Evolutionary conservation across 2,329 filamentous ascomycete species (phyloP).

Genomic region (Canariomyces notabilis): DNA sequence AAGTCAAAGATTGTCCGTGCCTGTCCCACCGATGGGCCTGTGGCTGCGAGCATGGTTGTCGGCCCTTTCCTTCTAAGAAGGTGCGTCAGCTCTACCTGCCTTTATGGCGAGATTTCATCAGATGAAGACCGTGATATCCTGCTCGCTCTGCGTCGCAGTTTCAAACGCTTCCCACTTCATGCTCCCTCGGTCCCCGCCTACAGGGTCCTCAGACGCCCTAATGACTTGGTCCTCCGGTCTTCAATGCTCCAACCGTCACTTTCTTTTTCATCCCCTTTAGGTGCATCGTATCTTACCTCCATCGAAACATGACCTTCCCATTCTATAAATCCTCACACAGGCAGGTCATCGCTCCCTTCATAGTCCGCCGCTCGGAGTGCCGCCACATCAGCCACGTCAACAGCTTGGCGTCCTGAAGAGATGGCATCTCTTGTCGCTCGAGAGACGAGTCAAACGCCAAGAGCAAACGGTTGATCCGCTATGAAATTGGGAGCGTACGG

Average conservation of each 20-base stretch:
- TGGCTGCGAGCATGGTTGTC: too few species aligned
- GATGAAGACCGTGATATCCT: neutral
- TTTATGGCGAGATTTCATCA: too few species aligned
- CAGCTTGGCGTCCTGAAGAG: too few species aligned
- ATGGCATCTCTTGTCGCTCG: constrained; percentile 6
- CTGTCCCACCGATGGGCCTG: too few species aligned
- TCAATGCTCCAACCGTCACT: constrained; percentile 10
- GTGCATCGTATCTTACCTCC: constrained; percentile 12
- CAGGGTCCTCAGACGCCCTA: constrained; percentile 7
- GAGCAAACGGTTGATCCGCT: too few species aligned
- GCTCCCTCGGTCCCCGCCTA: constrained; percentile 2
- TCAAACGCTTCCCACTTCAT: constrained; percentile 13
- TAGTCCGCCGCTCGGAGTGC: neutral
- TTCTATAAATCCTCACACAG: constrained; percentile 4
- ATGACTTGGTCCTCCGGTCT: constrained; percentile 4
- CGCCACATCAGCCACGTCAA: too few species aligned
- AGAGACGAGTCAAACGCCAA: too few species aligned
- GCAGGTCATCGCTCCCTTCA: constrained; percentile 5
- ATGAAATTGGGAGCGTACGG: too few species aligned
- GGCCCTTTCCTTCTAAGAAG: too few species aligned
- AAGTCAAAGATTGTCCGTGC: too few species aligned
- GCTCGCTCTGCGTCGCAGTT: constrained; percentile 3
- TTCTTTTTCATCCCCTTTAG: constrained; percentile 6
- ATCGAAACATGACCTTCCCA: constrained; percentile 5
- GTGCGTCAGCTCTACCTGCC: too few species aligned